Base-by-base conservation (phyloP, 2,329 filamentous ascomycete genomes). In the Talaromyces sp. region DNA sequence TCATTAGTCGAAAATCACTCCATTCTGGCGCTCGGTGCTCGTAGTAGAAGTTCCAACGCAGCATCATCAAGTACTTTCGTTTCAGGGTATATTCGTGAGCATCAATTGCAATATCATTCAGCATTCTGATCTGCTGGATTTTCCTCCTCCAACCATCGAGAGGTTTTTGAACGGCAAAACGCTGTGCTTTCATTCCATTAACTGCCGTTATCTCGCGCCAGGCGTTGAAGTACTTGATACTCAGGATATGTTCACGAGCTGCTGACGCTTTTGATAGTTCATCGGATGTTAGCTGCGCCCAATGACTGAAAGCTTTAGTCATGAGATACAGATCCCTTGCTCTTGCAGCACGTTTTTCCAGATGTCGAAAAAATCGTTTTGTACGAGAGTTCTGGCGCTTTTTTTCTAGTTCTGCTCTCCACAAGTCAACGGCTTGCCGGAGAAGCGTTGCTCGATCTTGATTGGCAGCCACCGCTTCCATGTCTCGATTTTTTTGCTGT, bases 241-340 rank as follows among this genome's bases (percentile, higher is more conserved):
- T 80, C 56, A 94, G 75, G 60, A 92, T 84, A 68, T 90, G 88
- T 61, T 84, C 79, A 61, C 88, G 81, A 19, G 89, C 89, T 41
- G 84, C 79, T 4, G 82, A 83, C 3, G 88, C 89, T 40, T 84
- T 81, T 61, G 84, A 80, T 15, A 85, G 77, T 66, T 89, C 84
- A 13, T 89, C 84, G 5, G 79, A 80, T 10, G 88, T 81, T 53
- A 81, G 78, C 56, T 82, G 80, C 10, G 82, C 81, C 90, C 90
- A 95, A 62, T 88, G 84, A 1, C 79, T 81, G 58, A 89, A 85
- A 2, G 83, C 81, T 68, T 84, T 86, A 3, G 80, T 82, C 58
- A 87, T 71, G 6, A 90, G 77, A 64, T 84, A 87, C 10, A 88
- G 73, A 66, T 88, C 80, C 60, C 88, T 82, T 46, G 86, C 86